Evolutionary conservation across 352 stramenopile species (phyloP).

Genomic region (Pythium catenulatum): DNA sequence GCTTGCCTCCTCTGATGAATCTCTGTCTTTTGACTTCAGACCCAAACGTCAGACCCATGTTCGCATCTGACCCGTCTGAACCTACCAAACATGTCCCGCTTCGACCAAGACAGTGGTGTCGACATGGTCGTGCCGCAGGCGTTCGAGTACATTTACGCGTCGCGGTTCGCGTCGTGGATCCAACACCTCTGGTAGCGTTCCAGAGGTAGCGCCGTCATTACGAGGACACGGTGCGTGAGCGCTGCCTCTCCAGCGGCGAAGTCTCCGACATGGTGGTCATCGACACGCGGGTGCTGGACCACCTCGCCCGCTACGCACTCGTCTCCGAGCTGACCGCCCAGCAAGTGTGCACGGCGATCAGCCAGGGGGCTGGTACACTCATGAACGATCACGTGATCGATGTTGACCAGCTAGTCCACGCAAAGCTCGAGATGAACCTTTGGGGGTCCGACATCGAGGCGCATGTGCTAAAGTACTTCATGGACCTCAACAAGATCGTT

Average conservation of each 20-base stretch:
- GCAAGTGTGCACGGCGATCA: neutral
- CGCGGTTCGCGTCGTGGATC: neutral
- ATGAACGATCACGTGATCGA: slow-evolving; percentile 19
- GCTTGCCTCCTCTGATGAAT: too few relatives aligned
- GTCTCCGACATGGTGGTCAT: neutral
- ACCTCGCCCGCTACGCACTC: slow-evolving; percentile 3
- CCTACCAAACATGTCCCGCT: neutral
- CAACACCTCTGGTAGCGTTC: neutral
- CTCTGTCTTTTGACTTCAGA: too few relatives aligned
- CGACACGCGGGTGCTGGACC: neutral
- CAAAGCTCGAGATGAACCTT: slow-evolving; percentile 27
- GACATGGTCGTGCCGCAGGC: neutral
- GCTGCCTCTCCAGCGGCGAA: slow-evolving; percentile 2
- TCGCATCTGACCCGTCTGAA: too few relatives aligned
- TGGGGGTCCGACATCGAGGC: slow-evolving; percentile 40
- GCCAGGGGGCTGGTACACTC: neutral
- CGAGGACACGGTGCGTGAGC: slow-evolving; percentile 10
- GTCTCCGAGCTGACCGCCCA: slow-evolving; percentile 11
- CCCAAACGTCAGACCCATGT: too few relatives aligned
- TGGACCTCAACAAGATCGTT: slow-evolving; percentile 41
- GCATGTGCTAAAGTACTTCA: slow-evolving; percentile 38
- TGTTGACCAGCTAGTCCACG: neutral
- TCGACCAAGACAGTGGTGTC: slow-evolving; percentile 6
- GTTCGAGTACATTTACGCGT: neutral
- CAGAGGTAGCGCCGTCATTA: slow-evolving; percentile 8